Evolutionary conservation across 164 flowering plant genomes (phyloP), one percentile per base, ranked within the genome.

Genomic region (Euptelea pleiosperma): DNA sequence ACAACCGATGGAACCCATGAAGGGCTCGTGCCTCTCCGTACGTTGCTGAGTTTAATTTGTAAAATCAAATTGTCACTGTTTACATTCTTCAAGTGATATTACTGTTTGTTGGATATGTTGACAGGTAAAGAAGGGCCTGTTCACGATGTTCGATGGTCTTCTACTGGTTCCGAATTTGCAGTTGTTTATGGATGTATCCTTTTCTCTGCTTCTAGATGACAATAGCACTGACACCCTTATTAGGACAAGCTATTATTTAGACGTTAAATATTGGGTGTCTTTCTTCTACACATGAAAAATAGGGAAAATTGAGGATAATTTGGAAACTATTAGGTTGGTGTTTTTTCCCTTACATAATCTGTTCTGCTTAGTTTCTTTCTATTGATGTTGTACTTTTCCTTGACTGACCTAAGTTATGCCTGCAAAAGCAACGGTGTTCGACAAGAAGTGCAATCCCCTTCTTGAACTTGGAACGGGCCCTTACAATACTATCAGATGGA

Each of bases 131-230:
- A 94, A 66, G 97, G 97, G 22, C 97, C 97, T 47, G 73, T 94
- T 61, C 97, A 91, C 72, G 97, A 94, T 82, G 96, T 84, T 71
- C 96, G 77, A 30, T 94, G 99, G 99, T 94, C 99, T 10, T 64
- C 60, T 60, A 76, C 84, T 50, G 97, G 99, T 60, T 77, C 80
- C 43, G 91, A 91, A 72, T 94, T 94, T 76, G 96, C 93, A 29
- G 99, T 82, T 62, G 92, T 91, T 62, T 94, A 94, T 78, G 99
- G 99, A 60, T 88, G 99, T 91, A 94, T 94, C 96, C 94, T 87
- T 77, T 26, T 46, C 43, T 18, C n/a, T n/a, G n/a, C n/a, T n/a
- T n/a, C n/a, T n/a, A n/a, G n/a, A n/a, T n/a, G n/a, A n/a, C n/a
- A n/a, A n/a, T n/a, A n/a, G n/a, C n/a, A n/a, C n/a, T n/a, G n/a